phyloP scores from a whole-genome alignment of 148 eudicot genomes.

The Silene latifolia region DNA sequence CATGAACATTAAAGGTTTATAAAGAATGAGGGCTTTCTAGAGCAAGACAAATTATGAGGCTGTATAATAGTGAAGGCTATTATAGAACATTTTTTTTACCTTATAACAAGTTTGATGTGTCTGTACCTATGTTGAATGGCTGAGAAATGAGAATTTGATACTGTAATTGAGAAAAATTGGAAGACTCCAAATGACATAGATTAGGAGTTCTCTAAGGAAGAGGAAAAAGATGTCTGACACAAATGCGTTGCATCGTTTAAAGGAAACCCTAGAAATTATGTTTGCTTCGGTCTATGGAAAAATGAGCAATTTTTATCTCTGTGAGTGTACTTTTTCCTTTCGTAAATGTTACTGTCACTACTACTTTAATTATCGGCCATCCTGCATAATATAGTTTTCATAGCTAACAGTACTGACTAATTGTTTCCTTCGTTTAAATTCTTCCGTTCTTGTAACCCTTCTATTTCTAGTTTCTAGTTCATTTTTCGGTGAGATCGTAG shows the following conservation, averaged over 20 bases:
- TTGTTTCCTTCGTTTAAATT: no score
- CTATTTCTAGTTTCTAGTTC: no score
- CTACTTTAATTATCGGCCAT: no score
- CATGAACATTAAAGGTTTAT: neutral
- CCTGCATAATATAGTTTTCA: no score
- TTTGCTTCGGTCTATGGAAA: no score
- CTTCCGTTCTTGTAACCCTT: no score
- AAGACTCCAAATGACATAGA: neutral
- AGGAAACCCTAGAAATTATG: neutral
- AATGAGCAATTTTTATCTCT: no score
- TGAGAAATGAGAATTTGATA: neutral
- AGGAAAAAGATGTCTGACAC: neutral
- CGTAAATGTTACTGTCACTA: no score
- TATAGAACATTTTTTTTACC: neutral
- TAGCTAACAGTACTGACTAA: no score
- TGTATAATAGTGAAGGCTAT: neutral
- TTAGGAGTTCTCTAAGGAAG: neutral
- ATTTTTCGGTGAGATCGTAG: no score
- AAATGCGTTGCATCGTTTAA: neutral
- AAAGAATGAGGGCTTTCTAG: neutral
- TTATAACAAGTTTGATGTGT: neutral
- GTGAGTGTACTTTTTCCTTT: no score
- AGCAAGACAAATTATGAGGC: neutral
- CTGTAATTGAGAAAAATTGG: neutral
- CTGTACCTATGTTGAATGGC: neutral